Evolutionary conservation across 345 rosid genomes (phyloP), one percentile per base, ranked within the genome.

Genomic region (Mercurialis annua): DNA sequence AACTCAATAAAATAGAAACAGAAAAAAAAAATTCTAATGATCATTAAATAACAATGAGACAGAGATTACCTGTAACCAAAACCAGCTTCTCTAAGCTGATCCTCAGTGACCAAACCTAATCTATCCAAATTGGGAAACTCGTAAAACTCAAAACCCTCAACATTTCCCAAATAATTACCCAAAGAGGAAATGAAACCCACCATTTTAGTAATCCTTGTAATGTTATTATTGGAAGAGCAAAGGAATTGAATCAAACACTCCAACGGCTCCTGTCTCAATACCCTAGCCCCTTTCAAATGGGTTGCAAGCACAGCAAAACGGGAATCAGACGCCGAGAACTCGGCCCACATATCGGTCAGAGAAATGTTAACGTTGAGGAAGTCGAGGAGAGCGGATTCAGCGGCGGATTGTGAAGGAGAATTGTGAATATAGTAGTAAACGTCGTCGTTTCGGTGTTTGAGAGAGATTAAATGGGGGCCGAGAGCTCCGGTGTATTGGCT

Each of bases 221-320:
- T 89, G 70, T 91, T 94, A 58, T 94, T 94, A 38, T 94, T 94
- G 49, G 99, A 94, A 29, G 97, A 90, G 68, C 99, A 94, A 53
- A 89, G 48, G 72, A 94, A 94, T 80, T 94, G 99, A 20, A 89
- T 50, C 82, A 94, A 59, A 62, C 97, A 91, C 85, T 94, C 99
- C 5, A 89, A 73, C 23, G 99, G 97, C 56, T 89, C 89, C 85
- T 94, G 99, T 79, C 96, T 76, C 67, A 93, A 72, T 60, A 93
- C 98, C 73, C 99, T 84, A 18, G 96, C 96, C 20, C 99, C 96
- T 4, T 80, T 65, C 68, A 94, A 78, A 29, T 80, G 70, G 51
- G 38, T 72, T 14, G 95, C 87, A 53, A 94, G 72, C 72, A 81
- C 89, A 7, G 87, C 83, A 66, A 94, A 91, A 29, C 92, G 77